Base-by-base conservation (phyloP, 2,329 filamentous ascomycete species). In the Cercospora berteroae region DNA sequence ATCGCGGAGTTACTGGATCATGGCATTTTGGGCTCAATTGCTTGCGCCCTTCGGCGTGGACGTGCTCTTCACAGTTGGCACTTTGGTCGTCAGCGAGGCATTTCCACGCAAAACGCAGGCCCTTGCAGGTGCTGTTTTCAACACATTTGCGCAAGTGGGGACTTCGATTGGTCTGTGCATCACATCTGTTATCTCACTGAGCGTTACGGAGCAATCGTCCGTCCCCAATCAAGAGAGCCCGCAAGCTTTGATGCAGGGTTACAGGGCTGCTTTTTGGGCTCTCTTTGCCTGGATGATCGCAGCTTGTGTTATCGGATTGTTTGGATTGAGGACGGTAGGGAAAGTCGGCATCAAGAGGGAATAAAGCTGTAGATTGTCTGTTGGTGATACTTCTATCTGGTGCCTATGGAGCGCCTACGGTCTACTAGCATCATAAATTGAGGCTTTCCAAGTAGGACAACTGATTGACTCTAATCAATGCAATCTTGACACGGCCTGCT, bases 1-100 rank as follows among this genome's bases (percentile, higher is more conserved):
- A 0, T 64, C 72, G 1, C 83, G 80, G 81, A 77, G 78, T 1
- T 86, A 84, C 75, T 87, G 83, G 83, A 66, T 69, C 58, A 65
- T 65, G 65, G 69, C 72, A 6, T 74, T 74, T 60, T 64, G 58
- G 52, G 73, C 71, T 27, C 67, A 71, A 39, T 31, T 71, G 7
- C 55, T 69, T 10, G 64, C 61, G n/a, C 68, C 66, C 3, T 55
- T 68, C 36, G 62, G 69, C n/a, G 59, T 61, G 12, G 66, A 70
- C 61, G 60, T 77, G 1, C 72, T 83, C 0, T 83, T 81, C 72
- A 83, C 81, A 0, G 75, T 83, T 5, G 78, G 79, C 8, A 80
- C 80, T 50, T 71, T 83, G 2, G 73, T 83, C 63, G 81, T 84
- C 55, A 79, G 81, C 0, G 76, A 74, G 3, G 77, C 77, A 3